phyloP scores from a whole-genome alignment of 257 asterid genomes.

The Paulownia fortunei region DNA sequence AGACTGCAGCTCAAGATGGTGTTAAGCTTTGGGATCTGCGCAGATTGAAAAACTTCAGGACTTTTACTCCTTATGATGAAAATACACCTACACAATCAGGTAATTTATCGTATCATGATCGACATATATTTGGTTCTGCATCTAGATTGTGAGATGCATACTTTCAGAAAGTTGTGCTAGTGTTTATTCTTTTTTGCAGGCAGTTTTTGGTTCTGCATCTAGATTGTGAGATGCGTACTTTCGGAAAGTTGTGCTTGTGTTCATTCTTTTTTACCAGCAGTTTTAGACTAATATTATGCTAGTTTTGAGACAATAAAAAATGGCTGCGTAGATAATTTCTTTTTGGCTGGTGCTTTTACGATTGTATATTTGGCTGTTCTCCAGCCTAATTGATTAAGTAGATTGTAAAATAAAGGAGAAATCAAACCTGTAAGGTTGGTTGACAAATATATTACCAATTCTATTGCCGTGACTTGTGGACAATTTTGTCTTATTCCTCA shows the following conservation, averaged over 20 bases:
- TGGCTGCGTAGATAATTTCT: background rate
- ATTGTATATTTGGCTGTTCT: background rate
- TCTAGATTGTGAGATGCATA: background rate
- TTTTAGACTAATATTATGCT: background rate
- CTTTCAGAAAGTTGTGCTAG: background rate
- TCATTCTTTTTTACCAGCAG: background rate
- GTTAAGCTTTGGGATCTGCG: slow-evolving; percentile 99
- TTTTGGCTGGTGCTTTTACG: background rate
- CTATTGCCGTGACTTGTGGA: background rate
- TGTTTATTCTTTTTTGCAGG: background rate
- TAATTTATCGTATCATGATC: slow-evolving; percentile 28
- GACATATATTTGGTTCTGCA: background rate
- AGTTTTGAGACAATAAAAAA: background rate
- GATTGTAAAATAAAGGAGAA: slow-evolving; percentile 1
- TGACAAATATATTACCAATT: background rate
- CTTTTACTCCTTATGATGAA: slow-evolving; percentile 82
- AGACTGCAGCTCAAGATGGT: slow-evolving; percentile 99
- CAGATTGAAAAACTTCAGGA: slow-evolving; percentile 84
- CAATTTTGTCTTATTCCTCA: slow-evolving; percentile 6
- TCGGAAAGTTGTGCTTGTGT: background rate
- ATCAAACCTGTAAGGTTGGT: background rate
- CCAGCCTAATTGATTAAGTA: background rate
- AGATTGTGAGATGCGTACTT: background rate
- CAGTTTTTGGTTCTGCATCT: background rate
- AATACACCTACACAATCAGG: slow-evolving; percentile 89